Percentiles rank a stretch among this genome's conserved stretches.
These are phyloP conservation scores for Cruciata laevipes DNA, from an alignment of 257 asterid genomes.

Conservation along the genomic window DNA sequence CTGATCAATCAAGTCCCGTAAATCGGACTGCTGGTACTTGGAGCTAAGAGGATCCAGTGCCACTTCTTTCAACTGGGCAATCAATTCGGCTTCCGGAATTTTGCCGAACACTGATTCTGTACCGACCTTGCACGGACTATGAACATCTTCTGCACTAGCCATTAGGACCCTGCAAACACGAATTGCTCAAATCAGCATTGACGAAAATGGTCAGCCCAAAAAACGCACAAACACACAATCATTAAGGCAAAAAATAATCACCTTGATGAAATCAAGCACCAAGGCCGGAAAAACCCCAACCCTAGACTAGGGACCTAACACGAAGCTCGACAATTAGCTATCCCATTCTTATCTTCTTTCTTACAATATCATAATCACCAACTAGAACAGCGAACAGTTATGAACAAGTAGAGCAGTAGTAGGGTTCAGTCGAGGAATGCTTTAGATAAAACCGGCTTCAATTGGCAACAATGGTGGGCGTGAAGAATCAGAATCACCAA, in stretches of 20 bases:
- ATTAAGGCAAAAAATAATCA: not conserved
- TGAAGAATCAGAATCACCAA: not conserved
- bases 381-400: no score
- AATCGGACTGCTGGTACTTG: constrained; percentile 25
- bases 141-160: constrained; percentile 27
- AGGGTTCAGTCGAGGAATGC: not conserved
- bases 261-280: not conserved
- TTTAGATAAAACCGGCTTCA: not conserved
- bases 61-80: constrained; percentile 44
- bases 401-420: not conserved
- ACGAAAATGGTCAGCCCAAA: no score
- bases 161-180: constrained; percentile 25
- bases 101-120: constrained; percentile 43
- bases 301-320: not conserved
- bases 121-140: constrained; percentile 17
- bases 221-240: not conserved
- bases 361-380: no score
- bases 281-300: not conserved
- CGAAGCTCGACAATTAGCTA: not conserved
- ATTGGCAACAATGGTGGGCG: not conserved
- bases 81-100: constrained; percentile 47
- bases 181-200: not conserved
- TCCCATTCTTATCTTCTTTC: no score
- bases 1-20: constrained; percentile 47
- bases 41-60: constrained; percentile 56